These are phyloP conservation scores for Botryosphaeria dothidea DNA, from an alignment of 2,329 filamentous ascomycete species.

Conservation along the genomic window DNA sequence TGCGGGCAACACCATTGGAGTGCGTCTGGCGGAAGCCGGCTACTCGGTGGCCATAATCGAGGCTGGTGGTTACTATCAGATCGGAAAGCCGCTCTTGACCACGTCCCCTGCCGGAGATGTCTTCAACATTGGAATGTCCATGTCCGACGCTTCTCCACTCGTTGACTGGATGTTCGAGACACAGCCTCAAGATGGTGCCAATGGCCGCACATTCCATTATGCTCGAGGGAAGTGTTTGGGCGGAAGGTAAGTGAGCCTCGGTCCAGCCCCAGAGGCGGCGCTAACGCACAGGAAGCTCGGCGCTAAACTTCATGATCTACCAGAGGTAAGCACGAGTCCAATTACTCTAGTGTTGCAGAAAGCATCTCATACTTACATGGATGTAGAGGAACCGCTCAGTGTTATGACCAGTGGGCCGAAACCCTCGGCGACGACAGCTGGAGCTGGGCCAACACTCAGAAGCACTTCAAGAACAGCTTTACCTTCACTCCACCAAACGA, in stretches of 20 bases:
- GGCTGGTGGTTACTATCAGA: conserved; percentile 34
- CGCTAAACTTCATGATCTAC: conserved; percentile 30
- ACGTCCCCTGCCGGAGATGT: conserved; percentile 28
- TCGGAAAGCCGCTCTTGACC: conserved; percentile 27
- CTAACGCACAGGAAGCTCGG: conserved; percentile 22
- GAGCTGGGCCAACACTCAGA: conserved; percentile 29
- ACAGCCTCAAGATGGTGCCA: conserved; percentile 26
- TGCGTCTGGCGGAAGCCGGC: conserved; percentile 23
- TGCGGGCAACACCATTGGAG: conserved; percentile 27
- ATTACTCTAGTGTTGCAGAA: too few species aligned
- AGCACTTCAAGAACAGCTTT: conserved; percentile 32
- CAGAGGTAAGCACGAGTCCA: conserved; percentile 21
- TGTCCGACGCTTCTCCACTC: conserved; percentile 26
- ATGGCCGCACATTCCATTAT: conserved; percentile 28
- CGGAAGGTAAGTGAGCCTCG: conserved; percentile 20
- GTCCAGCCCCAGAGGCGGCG: conserved; percentile 20
- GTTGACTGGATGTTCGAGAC: conserved; percentile 36
- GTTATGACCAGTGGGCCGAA: conserved; percentile 33
- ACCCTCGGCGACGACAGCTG: conserved; percentile 33
- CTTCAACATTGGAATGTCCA: conserved; percentile 25
- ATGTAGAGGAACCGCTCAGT: conserved; percentile 21
- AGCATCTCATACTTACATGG: neutral
- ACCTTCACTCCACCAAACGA: conserved; percentile 33
- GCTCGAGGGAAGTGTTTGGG: conserved; percentile 34
- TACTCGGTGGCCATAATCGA: conserved; percentile 32